A percentile compares a stretch with the other conserved stretches of the same genome.
These are phyloP conservation scores for Pestalotiopsis sp. DNA, from an alignment of 2,329 filamentous ascomycete genomes.

Conservation along the genomic window DNA sequence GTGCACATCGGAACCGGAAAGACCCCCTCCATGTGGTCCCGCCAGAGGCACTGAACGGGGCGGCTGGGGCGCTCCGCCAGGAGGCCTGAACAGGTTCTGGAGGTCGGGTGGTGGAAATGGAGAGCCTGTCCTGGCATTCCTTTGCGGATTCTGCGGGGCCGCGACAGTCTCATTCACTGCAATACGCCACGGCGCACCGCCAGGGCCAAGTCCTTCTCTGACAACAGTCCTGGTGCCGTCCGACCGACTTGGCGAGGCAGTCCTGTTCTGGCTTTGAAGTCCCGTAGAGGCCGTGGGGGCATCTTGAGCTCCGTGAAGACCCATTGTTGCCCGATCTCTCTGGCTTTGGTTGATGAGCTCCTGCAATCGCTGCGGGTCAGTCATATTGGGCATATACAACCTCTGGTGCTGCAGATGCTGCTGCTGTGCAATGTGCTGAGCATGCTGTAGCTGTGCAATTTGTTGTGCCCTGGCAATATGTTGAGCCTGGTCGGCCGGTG, in stretches of 20 bases:
- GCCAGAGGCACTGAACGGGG: slow-evolving; percentile 26
- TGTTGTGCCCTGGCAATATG: slow-evolving; percentile 17
- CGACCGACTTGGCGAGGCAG: slow-evolving; percentile 31
- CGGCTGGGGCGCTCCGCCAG: slow-evolving; percentile 13
- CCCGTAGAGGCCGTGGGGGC: slow-evolving; percentile 22
- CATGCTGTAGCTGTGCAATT: slow-evolving; percentile 14
- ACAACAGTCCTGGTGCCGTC: slow-evolving; percentile 43
- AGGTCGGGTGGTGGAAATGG: slow-evolving; percentile 21
- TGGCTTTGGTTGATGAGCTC: slow-evolving; percentile 42
- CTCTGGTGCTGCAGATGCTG: slow-evolving; percentile 12
- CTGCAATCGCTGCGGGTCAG: slow-evolving; percentile 42
- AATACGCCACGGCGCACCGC: slow-evolving; percentile 53
- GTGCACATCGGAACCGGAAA: slow-evolving; percentile 45
- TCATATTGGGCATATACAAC: slow-evolving; percentile 24
- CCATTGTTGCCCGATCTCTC: slow-evolving; percentile 38
- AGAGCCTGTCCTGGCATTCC: slow-evolving; percentile 17
- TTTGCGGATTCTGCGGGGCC: slow-evolving; percentile 18
- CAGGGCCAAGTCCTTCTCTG: slow-evolving; percentile 48
- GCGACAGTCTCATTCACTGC: slow-evolving; percentile 45
- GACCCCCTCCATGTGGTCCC: slow-evolving; percentile 32
- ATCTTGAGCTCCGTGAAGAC: slow-evolving; percentile 41
- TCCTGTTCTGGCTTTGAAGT: slow-evolving; percentile 25
- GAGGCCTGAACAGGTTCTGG: slow-evolving; percentile 15
- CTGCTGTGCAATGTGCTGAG: not conserved
- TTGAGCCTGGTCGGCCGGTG: too few species aligned